Evolutionary conservation across 2,329 filamentous ascomycete genomes (phyloP), one percentile per base, ranked within the genome.

Genomic region (Ophiostoma triangulosporum): DNA sequence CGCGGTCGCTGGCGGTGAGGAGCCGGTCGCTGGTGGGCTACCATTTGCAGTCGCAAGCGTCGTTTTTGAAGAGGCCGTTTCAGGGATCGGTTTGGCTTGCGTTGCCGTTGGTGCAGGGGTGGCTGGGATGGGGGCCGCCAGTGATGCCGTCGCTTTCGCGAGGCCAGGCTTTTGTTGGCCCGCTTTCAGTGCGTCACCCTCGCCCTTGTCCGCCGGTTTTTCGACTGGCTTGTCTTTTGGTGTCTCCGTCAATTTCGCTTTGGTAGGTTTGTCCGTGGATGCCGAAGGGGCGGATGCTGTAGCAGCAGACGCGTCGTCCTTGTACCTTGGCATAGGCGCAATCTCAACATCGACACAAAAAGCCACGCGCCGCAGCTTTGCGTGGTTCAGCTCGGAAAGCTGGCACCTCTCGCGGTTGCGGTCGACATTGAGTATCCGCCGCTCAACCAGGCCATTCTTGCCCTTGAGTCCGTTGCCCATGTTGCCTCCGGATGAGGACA

Each of bases 281-380:
- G 68, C 43, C 8, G 24, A 22, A 15, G 35, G 26, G 7, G 32
- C 69, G 54, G 77, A 77, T 43, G 49, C 38, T 4, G 51, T 70
- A 69, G n/a, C 48, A 5, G 35, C 36, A 6, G 31, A 66, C 6
- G 77, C 76, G 15, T 73, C 73, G 3, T 93, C 86, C 14, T 73
- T 69, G 60, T 94, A 93, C 60, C 80, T 83, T 24, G 90, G 88
- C 63, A 88, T 82, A 0, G 89, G 88, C 3, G 91, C 91, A 63
- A 98, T 95, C 66, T 98, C 93, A 4, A 98, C 90, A 63, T 98
- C 93, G 3, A 98, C 93, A 61, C 88, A 95, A 64, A 98, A 98
- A 0, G 91, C 86, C 0, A 98, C 93, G 52, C 89, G 81, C 52
- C 88, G 80, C 56, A 98, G 68, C 65, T 93, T 95, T 49, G 80